These are phyloP conservation scores for Podaxis mareebaensis DNA, from an alignment of 768 basidiomycete genomes.

Conservation along the genomic window DNA sequence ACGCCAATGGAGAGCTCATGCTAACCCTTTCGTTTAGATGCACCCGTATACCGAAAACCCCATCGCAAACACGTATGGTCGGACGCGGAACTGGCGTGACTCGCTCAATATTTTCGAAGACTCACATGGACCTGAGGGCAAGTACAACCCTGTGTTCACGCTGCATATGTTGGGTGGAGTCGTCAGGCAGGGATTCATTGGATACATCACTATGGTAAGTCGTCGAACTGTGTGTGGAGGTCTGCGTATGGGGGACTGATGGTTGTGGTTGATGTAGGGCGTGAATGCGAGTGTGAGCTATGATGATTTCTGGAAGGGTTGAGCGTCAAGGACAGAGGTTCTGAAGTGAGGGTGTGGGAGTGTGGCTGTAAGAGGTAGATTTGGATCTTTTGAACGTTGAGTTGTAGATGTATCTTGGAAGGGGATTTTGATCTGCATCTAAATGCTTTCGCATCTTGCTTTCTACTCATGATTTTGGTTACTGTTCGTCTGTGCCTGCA, in stretches of 20 bases:
- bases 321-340: conserved; percentile 23
- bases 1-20: not conserved
- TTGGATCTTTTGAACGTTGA: too few species aligned
- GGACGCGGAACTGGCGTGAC: conserved; percentile 54
- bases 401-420: not conserved
- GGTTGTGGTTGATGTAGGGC: conserved; percentile 26
- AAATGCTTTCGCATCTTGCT: too few species aligned
- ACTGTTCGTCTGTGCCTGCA: too few species aligned
- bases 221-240: not conserved
- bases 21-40: conserved; percentile 35
- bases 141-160: conserved; percentile 55
- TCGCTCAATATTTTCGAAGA: conserved; percentile 56
- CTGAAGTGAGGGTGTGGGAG: not conserved
- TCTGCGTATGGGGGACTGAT: not conserved
- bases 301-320: conserved; percentile 39
- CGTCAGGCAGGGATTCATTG: conserved; percentile 48
- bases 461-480: too few species aligned
- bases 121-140: conserved; percentile 45
- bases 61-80: conserved; percentile 44
- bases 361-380: not conserved
- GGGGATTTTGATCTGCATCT: too few species aligned
- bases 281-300: conserved; percentile 40
- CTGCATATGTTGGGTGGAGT: conserved; percentile 52
- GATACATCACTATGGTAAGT: conserved; percentile 57
- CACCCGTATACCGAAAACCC: conserved; percentile 53